Conservation (phyloP, 306 rosid species). For the Ormosia emarginata region DNA sequence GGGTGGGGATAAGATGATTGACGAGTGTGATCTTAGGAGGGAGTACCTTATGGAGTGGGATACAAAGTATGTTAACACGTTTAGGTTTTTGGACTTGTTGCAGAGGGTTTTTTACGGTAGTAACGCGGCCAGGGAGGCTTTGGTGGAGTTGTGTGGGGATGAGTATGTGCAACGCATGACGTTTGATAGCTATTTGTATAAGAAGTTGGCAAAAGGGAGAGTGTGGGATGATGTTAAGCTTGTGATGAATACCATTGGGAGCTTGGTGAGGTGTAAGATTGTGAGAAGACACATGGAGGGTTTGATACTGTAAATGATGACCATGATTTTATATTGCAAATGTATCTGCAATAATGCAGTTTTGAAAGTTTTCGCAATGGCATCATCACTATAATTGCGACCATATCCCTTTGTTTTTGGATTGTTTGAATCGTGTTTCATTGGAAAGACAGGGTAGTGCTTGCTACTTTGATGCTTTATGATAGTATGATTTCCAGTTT, state of each 20-base stretch:
- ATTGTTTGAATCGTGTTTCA: no score
- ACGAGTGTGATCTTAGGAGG: conserved; percentile 67
- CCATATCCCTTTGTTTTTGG: background rate
- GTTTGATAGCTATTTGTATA: conserved; percentile 82
- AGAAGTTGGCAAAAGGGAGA: conserved; percentile 60
- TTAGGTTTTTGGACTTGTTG: conserved; percentile 71
- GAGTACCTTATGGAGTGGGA: conserved; percentile 86
- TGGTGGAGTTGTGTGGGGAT: conserved; percentile 91
- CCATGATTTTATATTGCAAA: no score
- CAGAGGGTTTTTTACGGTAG: conserved; percentile 81
- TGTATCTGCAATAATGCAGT: no score
- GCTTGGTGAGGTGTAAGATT: conserved; percentile 59
- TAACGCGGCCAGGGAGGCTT: conserved; percentile 72
- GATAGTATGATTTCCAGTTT: no score
- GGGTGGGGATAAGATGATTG: conserved; percentile 59
- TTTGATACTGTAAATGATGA: conserved; percentile 16
- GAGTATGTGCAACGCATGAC: conserved; percentile 95
- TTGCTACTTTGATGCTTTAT: background rate
- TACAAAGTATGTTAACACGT: conserved; percentile 43
- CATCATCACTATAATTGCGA: no score
- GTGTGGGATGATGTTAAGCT: conserved; percentile 64
- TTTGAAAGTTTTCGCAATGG: no score
- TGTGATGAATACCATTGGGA: conserved; percentile 55
- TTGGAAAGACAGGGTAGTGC: no score
- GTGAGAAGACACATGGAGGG: conserved; percentile 31